Percentiles rank a stretch among this genome's conserved stretches.
Conservation (phyloP, 305 asterid genomes). For the Fraxinus velutina region DNA sequence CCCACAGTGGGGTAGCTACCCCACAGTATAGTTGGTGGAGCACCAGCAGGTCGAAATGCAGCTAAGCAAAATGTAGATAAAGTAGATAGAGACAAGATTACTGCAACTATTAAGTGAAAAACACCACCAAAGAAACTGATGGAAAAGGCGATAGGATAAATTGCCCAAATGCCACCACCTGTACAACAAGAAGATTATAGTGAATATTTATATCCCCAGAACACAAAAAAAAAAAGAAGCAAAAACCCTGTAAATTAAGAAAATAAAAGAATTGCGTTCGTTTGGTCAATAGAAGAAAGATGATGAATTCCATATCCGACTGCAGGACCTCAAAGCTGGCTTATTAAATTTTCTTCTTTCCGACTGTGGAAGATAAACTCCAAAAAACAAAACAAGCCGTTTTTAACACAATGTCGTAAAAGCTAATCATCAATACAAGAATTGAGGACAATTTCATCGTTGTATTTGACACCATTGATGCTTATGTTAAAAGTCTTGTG, state of each 20-base stretch:
- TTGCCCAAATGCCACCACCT: constrained; percentile 90
- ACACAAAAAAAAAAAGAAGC: background rate
- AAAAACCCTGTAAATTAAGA: constrained; percentile 7
- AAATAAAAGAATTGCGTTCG: background rate
- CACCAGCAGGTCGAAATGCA: constrained; percentile 75
- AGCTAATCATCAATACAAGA: background rate
- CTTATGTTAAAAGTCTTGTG: background rate
- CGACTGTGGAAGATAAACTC: background rate
- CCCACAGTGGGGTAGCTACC: constrained; percentile 93
- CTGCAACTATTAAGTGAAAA: constrained; percentile 42
- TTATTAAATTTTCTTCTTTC: background rate
- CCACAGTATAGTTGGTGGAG: constrained; percentile 77
- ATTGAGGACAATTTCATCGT: background rate
- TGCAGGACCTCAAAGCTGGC: constrained; percentile 11
- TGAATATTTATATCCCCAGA: constrained; percentile 8
- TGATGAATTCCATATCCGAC: background rate
- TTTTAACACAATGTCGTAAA: background rate
- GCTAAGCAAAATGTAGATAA: constrained; percentile 55
- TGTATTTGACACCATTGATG: background rate
- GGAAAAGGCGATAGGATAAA: constrained; percentile 66
- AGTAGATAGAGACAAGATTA: constrained; percentile 53
- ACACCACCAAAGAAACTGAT: constrained; percentile 48
- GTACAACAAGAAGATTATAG: constrained; percentile 30
- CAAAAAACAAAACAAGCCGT: background rate
- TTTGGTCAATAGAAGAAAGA: background rate